A percentile compares a stretch with the other conserved stretches of the same genome.
Conservation (phyloP, 2,329 filamentous ascomycete species). For the Penicillium brevicompactum region DNA sequence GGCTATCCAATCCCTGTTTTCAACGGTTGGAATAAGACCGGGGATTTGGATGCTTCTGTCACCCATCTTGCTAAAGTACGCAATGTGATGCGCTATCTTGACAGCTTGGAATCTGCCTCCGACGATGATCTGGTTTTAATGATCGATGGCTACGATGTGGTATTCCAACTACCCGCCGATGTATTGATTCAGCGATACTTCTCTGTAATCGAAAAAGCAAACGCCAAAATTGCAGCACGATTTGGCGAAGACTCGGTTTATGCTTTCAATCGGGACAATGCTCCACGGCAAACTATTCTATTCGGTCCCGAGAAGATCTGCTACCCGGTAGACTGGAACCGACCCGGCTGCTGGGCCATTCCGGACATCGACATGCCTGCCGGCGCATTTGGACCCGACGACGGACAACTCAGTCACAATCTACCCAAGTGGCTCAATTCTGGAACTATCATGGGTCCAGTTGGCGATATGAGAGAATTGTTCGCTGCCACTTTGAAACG, state of each 20-base stretch:
- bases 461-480: constrained; percentile 13
- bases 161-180: constrained; percentile 16
- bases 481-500: constrained; percentile 13
- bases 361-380: constrained; percentile 13
- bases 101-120: constrained; percentile 7
- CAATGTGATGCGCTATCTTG: constrained; percentile 16
- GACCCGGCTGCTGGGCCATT: constrained; percentile 15
- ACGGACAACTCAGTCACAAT: constrained; percentile 10
- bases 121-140: constrained; percentile 18
- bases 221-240: constrained; percentile 8
- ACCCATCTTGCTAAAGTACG: constrained; percentile 19
- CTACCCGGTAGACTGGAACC: constrained; percentile 11
- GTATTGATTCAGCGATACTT: constrained; percentile 19
- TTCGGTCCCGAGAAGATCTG: constrained; percentile 19
- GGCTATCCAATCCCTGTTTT: constrained; percentile 15
- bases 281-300: constrained; percentile 14
- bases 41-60: constrained; percentile 14
- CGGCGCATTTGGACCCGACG: constrained; percentile 14
- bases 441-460: constrained; percentile 17
- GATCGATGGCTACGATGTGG: constrained; percentile 17
- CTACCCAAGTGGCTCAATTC: constrained; percentile 16
- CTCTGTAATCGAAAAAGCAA: constrained; percentile 9
- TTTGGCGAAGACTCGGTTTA: constrained; percentile 6
- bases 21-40: constrained; percentile 18
- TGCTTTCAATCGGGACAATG: constrained; percentile 1